Percentiles rank a stretch among this genome's conserved stretches.
Conservation (phyloP, 768 basidiomycete species). For the Boletus patriciae region DNA sequence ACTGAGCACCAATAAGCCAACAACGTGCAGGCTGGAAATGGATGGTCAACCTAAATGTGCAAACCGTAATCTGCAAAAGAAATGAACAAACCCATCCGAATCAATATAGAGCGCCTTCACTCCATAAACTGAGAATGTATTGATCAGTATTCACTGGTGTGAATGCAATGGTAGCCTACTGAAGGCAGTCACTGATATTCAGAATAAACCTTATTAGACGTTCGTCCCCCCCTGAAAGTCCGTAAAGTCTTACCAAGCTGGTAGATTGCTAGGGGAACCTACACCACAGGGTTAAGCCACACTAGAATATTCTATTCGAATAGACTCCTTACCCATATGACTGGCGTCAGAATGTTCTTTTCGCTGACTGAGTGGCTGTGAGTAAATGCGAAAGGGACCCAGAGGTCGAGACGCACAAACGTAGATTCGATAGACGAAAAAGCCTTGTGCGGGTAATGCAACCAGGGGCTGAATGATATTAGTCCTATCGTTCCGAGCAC, state of each 20-base stretch:
- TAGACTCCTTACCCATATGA: slow-evolving; percentile 7
- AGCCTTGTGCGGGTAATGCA: slow-evolving; percentile 4
- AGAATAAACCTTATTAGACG: neutral
- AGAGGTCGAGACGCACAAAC: neutral
- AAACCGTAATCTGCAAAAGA: neutral
- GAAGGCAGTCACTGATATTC: neutral
- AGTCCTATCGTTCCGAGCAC: neutral
- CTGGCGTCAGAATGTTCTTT: neutral
- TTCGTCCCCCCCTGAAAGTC: too few species aligned
- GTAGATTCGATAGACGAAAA: slow-evolving; percentile 12
- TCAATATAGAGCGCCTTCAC: neutral
- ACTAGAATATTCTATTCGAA: neutral
- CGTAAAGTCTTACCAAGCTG: slow-evolving; percentile 10
- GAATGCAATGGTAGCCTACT: neutral
- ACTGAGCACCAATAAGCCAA: neutral
- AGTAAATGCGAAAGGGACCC: neutral
- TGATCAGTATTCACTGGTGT: neutral
- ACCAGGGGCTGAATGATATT: neutral
- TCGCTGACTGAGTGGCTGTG: neutral
- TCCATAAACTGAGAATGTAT: slow-evolving; percentile 1
- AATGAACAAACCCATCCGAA: neutral
- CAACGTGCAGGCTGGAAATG: neutral
- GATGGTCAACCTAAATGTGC: neutral
- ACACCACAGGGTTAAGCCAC: neutral
- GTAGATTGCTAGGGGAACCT: slow-evolving; percentile 1